Evolutionary conservation across 805 yeast species (phyloP).

Genomic region (Candida sphagnicola): DNA sequence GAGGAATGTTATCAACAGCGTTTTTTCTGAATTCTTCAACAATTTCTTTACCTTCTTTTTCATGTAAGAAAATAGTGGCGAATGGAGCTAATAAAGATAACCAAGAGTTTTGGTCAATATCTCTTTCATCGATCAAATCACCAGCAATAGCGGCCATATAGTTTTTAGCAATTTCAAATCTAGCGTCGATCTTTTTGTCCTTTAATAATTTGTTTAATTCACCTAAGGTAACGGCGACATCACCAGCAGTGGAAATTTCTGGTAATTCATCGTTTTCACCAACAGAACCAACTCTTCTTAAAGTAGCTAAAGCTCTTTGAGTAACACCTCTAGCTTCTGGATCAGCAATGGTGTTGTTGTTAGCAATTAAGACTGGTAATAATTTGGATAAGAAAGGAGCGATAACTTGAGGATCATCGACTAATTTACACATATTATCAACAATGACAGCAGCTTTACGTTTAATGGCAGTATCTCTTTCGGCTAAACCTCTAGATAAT

Average conservation of each 20-base stretch:
- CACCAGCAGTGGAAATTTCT: slow-evolving; percentile 99
- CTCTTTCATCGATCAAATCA: slow-evolving; percentile 97
- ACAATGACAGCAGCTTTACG: slow-evolving; percentile 99
- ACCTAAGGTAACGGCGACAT: slow-evolving; percentile 77
- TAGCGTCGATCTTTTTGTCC: slow-evolving; percentile 61
- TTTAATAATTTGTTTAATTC: slow-evolving; percentile 73
- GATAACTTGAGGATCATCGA: slow-evolving; percentile 99
- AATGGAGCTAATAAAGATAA: slow-evolving; percentile 82
- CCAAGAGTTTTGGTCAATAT: slow-evolving; percentile 90
- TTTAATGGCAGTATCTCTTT: slow-evolving; percentile 99
- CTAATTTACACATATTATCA: slow-evolving; percentile 99
- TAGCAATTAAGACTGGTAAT: slow-evolving; percentile 93
- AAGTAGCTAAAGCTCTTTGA: slow-evolving; percentile 92
- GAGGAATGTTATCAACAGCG: slow-evolving; percentile 98
- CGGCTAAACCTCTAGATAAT: slow-evolving; percentile 98
- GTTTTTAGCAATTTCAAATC: slow-evolving; percentile 73
- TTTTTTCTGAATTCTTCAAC: slow-evolving; percentile 93
- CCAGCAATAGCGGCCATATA: slow-evolving; percentile 97
- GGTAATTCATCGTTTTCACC: slow-evolving; percentile 87
- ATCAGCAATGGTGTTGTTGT: slow-evolving; percentile 96
- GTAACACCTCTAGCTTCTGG: slow-evolving; percentile 99
- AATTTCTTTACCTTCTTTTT: slow-evolving; percentile 77
- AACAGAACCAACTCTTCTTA: slow-evolving; percentile 98
- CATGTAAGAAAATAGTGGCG: slow-evolving; percentile 94
- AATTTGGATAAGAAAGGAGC: slow-evolving; percentile 97